These are phyloP conservation scores for maize (Zea mays) DNA, from an alignment of 176 grass and related monocot genomes.

Conservation along the genomic window Zm-B73-REFERENCE-NAM-5.0 NC_050103.1:28937501-28938000, in stretches of 20 bases:
- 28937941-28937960: background rate
- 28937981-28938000: conserved; percentile 42
- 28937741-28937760: background rate
- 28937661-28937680: conserved; percentile 24
- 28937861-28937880: conserved; percentile 74
- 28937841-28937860: conserved; percentile 22
- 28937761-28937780: conserved; percentile 54
- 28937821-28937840: conserved; percentile 51
- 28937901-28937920: conserved; percentile 45
- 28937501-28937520: conserved; percentile 26
- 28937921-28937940: conserved; percentile 35
- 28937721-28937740: conserved; percentile 14
- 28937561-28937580: conserved; percentile 28
- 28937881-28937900: conserved; percentile 84
- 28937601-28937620: conserved; percentile 23
- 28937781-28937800: conserved; percentile 73
- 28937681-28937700: conserved; percentile 8
- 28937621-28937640: conserved; percentile 15
- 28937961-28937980: conserved; percentile 28
- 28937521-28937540: conserved; percentile 36
- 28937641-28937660: background rate
- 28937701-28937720: conserved; percentile 19
- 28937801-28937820: conserved; percentile 49
- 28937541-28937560: conserved; percentile 34
- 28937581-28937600: conserved; percentile 40